These are phyloP conservation scores for Bacterosira constricta DNA, from an alignment of 108 stramenopile species.

Conservation along the genomic window DNA sequence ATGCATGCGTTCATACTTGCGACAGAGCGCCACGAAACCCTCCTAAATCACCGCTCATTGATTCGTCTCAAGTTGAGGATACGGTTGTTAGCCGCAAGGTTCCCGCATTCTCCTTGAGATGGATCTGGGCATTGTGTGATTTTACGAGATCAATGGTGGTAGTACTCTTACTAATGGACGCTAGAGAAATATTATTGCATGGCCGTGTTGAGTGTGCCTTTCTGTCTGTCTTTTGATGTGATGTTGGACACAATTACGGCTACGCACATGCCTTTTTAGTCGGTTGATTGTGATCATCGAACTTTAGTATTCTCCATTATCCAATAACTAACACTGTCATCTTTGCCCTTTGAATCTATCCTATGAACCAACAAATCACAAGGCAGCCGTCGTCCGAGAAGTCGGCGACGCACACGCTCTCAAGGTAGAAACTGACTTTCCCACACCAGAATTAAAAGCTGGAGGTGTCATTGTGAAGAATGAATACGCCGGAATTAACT, in stretches of 20 bases:
- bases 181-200: conserved; percentile 18
- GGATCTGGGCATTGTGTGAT: conserved; percentile 3
- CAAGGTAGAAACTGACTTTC: conserved; percentile 55
- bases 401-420: conserved; percentile 69
- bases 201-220: conserved; percentile 40
- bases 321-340: neutral
- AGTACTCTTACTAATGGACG: conserved; percentile 45
- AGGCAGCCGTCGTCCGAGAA: conserved; percentile 76
- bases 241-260: conserved; percentile 38
- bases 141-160: conserved; percentile 29
- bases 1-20: conserved; percentile 49
- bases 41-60: conserved; percentile 1
- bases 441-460: conserved; percentile 45
- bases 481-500: conserved; percentile 76
- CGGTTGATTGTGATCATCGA: neutral
- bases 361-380: neutral
- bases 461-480: conserved; percentile 75
- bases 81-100: conserved; percentile 12
- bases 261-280: conserved; percentile 6
- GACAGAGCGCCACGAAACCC: conserved; percentile 39
- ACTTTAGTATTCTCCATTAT: neutral
- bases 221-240: conserved; percentile 20
- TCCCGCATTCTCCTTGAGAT: conserved; percentile 31
- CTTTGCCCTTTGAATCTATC: too few species aligned
- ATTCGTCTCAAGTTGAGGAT: conserved; percentile 21